A percentile compares a stretch with the other conserved stretches of the same genome.
Evolutionary conservation across 2,329 filamentous ascomycete genomes (phyloP).

Genomic region (Lachnellula arida): DNA sequence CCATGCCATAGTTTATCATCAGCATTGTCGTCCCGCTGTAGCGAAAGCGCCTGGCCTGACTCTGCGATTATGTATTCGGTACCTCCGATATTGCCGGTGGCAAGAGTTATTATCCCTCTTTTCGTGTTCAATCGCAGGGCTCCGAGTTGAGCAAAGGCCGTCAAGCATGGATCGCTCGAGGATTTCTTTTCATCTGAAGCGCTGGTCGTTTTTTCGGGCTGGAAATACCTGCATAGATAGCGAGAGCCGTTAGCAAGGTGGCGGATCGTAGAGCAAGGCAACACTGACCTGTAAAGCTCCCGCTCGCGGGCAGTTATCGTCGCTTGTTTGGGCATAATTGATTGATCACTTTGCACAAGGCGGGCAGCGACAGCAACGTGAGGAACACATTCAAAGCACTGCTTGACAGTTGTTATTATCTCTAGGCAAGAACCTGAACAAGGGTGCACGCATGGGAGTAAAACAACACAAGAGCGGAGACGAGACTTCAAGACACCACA

Average conservation of each 20-base stretch:
- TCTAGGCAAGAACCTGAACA: no score
- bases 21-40: conserved; percentile 27
- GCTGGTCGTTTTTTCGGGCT: conserved; percentile 10
- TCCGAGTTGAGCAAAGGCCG: conserved; percentile 45
- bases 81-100: conserved; percentile 8
- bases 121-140: conserved; percentile 43
- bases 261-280: no score
- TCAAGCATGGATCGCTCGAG: conserved; percentile 38
- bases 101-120: conserved; percentile 41
- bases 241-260: neutral
- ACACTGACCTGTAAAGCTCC: conserved; percentile 24
- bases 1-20: conserved; percentile 29
- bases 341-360: neutral
- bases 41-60: conserved; percentile 20
- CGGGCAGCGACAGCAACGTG: neutral
- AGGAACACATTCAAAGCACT: neutral
- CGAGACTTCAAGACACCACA: no score
- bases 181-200: conserved; percentile 5
- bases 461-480: no score
- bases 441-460: no score
- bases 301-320: conserved; percentile 16
- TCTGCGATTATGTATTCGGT: conserved; percentile 27
- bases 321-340: neutral
- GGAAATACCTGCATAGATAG: conserved; percentile 16
- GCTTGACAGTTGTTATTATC: neutral